Percentiles rank a stretch among this genome's conserved stretches.
Evolutionary conservation across 73 alveolate species (phyloP).

Genomic region (Paramecium pentaurelia): DNA sequence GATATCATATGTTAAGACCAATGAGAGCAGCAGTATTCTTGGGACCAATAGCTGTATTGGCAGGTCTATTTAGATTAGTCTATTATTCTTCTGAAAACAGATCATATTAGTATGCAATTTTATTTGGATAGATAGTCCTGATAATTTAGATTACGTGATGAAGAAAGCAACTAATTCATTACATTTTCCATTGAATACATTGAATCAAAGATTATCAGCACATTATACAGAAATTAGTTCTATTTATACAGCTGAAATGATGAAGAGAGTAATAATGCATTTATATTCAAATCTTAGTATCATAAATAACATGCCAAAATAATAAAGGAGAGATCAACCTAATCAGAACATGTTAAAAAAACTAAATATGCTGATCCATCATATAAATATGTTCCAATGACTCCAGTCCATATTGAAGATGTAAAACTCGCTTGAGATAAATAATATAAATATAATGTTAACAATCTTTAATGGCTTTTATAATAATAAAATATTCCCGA

Average conservation of each 20-base stretch:
- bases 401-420: background rate
- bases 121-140: slow-evolving; percentile 37
- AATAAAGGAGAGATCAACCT: background rate
- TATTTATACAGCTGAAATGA: slow-evolving; percentile 59
- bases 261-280: slow-evolving; percentile 51
- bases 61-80: slow-evolving; percentile 52
- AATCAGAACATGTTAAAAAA: background rate
- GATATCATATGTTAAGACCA: slow-evolving; percentile 61
- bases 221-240: slow-evolving; percentile 59
- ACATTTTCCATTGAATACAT: slow-evolving; percentile 57
- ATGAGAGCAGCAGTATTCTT: slow-evolving; percentile 45
- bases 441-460: background rate
- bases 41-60: slow-evolving; percentile 50
- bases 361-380: slow-evolving; percentile 49
- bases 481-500: background rate
- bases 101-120: slow-evolving; percentile 22
- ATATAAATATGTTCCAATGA: slow-evolving; percentile 21
- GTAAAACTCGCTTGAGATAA: background rate
- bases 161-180: slow-evolving; percentile 39
- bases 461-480: background rate
- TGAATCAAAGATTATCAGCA: slow-evolving; percentile 58
- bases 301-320: slow-evolving; percentile 27
- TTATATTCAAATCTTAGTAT: background rate
- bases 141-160: slow-evolving; percentile 55
- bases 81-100: slow-evolving; percentile 45